Conservation (phyloP, 306 rosid species). For the Pterocarpus macrocarpus region DNA sequence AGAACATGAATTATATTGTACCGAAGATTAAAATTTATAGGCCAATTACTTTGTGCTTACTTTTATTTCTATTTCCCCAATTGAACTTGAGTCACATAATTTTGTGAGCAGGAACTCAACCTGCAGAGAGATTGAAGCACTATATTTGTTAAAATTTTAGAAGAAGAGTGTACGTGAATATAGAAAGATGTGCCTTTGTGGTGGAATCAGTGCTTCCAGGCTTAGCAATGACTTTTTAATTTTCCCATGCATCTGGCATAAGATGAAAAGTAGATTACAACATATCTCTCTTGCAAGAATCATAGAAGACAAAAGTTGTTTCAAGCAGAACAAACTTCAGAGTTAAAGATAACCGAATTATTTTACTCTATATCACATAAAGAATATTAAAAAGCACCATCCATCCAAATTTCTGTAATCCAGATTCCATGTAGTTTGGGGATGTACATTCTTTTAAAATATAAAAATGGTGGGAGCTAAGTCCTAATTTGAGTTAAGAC, state of each 20-base stretch:
- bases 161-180: conserved; percentile 29
- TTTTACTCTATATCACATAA: conserved; percentile 22
- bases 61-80: conserved; percentile 75
- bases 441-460: background rate
- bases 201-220: conserved; percentile 2
- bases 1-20: conserved; percentile 14
- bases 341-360: conserved; percentile 13
- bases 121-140: conserved; percentile 59
- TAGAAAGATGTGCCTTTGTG: conserved; percentile 8
- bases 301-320: background rate
- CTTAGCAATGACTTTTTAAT: conserved; percentile 15
- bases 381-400: conserved; percentile 14
- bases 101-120: conserved; percentile 72
- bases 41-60: conserved; percentile 59
- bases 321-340: conserved; percentile 25
- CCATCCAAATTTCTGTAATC: background rate
- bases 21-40: conserved; percentile 15
- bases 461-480: background rate
- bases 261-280: background rate
- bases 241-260: conserved; percentile 14
- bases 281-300: conserved; percentile 16
- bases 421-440: conserved; percentile 8
- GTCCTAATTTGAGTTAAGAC: background rate
- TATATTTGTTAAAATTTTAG: conserved; percentile 32
- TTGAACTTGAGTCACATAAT: conserved; percentile 77